These are phyloP conservation scores for Nymphaea colorata DNA, from an alignment of 164 flowering plant species.

Conservation along the genomic window DNA sequence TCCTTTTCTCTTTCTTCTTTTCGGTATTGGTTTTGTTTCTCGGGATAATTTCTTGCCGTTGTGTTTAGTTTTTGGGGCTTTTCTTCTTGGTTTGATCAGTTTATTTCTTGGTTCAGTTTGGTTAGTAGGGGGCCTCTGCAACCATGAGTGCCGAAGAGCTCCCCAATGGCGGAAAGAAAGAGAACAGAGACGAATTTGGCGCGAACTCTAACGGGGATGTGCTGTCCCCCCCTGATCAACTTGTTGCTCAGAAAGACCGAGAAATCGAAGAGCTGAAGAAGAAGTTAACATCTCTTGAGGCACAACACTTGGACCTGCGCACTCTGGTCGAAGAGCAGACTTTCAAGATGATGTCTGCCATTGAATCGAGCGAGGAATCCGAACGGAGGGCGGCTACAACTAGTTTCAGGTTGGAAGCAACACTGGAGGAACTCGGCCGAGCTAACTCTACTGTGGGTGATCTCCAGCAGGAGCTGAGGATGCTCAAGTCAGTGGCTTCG, in stretches of 20 bases:
- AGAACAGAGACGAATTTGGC: neutral
- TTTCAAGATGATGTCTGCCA: neutral
- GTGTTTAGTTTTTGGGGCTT: too few species aligned
- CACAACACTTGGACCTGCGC: neutral
- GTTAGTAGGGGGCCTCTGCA: neutral
- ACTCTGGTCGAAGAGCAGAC: neutral
- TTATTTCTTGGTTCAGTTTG: neutral
- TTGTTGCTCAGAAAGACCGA: neutral
- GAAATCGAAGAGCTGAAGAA: neutral
- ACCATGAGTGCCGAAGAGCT: neutral
- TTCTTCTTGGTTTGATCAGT: neutral
- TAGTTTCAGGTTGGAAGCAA: neutral
- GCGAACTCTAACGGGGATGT: neutral
- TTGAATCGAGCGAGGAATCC: neutral
- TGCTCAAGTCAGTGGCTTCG: slow-evolving; percentile 16
- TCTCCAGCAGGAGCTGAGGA: slow-evolving; percentile 17
- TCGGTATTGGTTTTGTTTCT: neutral
- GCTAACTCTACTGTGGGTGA: slow-evolving; percentile 1
- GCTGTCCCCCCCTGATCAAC: too few species aligned
- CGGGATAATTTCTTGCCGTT: too few species aligned
- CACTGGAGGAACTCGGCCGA: slow-evolving; percentile 17
- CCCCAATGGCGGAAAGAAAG: neutral
- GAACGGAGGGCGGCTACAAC: neutral
- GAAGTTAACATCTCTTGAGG: neutral
- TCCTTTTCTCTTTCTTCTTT: neutral